Evolutionary conservation across 2,329 filamentous ascomycete genomes (phyloP), one percentile per base, ranked within the genome.

Genomic region (Sclerotinia subarctica): DNA sequence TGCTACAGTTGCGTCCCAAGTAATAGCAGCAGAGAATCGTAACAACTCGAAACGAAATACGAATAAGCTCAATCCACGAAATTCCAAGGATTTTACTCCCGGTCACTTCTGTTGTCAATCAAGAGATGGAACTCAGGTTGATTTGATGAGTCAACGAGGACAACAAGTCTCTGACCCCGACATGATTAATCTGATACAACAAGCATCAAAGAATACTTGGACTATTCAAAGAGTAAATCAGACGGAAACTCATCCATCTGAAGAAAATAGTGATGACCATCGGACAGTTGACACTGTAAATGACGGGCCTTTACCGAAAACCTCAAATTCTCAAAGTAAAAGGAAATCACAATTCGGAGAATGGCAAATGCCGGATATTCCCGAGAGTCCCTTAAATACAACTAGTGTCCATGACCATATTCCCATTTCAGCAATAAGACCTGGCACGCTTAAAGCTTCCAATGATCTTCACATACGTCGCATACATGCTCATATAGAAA

Each of bases 351-450:
- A 62, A 51, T 62, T 62, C 51, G 38, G 46, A 2, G 59, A 62
- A 49, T 38, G 59, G 26, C 46, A 62, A 19, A 62, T 62, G 59
- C 59, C 59, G 5, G 59, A 62, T 62, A 62, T 62, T 29, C 59
- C 46, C 2, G 59, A 62, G 46, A 51, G 46, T 13, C 59, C 46
- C 51, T 10, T 35, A 15, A 60, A 38, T 3, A n/a, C 29, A 38
- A 60, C 19, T 35, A 29, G 7, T n/a, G 19, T 26, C 19, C 5
- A 6, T 17, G 13, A 1, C 4, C 15, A 24, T 26, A 38, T 15
- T 21, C 7, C n/a, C 32, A 35, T n/a, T 7, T 29, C 46, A 24
- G n/a, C 15, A 17, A 62, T 62, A 26, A 62, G 59, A 38, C 2
- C 46, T 38, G 59, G 46, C 15, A 51, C 59, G 11, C 29, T 62